A percentile compares a stretch with the other conserved stretches of the same genome.
Evolutionary conservation across 2,329 filamentous ascomycete genomes (phyloP).

Genomic region (Cordyceps sp.): DNA sequence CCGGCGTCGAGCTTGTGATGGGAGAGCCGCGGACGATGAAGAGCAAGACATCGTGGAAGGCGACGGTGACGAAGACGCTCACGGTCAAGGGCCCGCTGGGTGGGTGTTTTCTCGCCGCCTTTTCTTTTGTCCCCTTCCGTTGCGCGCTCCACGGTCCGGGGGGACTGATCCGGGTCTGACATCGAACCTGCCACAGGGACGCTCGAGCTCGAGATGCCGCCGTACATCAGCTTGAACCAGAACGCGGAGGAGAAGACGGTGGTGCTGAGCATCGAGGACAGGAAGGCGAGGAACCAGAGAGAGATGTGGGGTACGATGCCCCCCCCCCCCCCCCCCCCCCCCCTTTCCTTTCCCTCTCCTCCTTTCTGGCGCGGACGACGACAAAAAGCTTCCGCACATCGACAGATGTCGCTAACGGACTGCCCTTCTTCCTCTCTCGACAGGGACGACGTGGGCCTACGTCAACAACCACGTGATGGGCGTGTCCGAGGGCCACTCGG

Average conservation of each 20-base stretch:
- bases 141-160: background rate
- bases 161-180: too few species aligned
- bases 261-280: conserved; percentile 53
- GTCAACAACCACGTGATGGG: conserved; percentile 82
- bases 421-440: background rate
- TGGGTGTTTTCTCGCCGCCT: too few species aligned
- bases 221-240: conserved; percentile 57
- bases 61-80: conserved; percentile 48
- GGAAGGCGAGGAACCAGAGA: conserved; percentile 54
- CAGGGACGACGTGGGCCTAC: conserved; percentile 80
- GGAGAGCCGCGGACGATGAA: conserved; percentile 40
- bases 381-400: too few species aligned
- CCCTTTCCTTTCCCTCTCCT: background rate
- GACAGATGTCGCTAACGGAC: background rate
- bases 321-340: too few species aligned
- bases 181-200: too few species aligned
- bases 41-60: conserved; percentile 41
- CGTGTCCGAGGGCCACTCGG: conserved; percentile 90
- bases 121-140: conserved; percentile 4
- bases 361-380: too few species aligned
- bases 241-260: conserved; percentile 48
- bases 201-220: conserved; percentile 61
- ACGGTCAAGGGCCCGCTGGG: conserved; percentile 70
- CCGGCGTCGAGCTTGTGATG: conserved; percentile 62
- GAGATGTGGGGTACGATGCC: conserved; percentile 96